Percentiles rank a stretch among this genome's conserved stretches.
Evolutionary conservation across 345 rosid species (phyloP).

Genomic region (Balakata baccata): DNA sequence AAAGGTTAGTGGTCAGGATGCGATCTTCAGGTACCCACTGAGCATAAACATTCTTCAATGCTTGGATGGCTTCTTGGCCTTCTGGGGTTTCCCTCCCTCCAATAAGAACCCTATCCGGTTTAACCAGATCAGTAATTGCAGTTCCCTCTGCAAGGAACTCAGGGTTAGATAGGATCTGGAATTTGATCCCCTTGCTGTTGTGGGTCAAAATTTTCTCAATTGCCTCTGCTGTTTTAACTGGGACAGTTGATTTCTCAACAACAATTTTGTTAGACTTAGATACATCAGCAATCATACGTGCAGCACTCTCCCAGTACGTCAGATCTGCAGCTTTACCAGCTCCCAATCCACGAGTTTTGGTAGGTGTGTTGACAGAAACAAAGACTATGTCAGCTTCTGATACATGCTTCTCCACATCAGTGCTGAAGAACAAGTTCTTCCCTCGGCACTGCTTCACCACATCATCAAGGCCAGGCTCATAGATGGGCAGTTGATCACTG

Average conservation of each 20-base stretch:
- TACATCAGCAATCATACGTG: conserved; percentile 89
- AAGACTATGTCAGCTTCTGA: conserved; percentile 81
- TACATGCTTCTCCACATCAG: conserved; percentile 82
- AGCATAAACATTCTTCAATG: conserved; percentile 75
- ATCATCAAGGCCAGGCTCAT: conserved; percentile 67
- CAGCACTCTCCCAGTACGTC: conserved; percentile 97
- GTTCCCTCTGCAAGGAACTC: conserved; percentile 98
- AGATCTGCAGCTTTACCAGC: conserved; percentile 72
- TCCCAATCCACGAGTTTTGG: too few species aligned
- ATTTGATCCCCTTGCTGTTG: conserved; percentile 89
- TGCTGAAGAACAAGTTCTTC: conserved; percentile 86
- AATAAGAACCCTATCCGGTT: conserved; percentile 81
- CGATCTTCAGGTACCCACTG: conserved; percentile 84
- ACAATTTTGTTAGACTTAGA: conserved; percentile 85
- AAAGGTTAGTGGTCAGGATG: conserved; percentile 81
- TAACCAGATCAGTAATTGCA: conserved; percentile 66
- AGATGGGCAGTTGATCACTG: too few species aligned
- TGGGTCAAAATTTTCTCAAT: conserved; percentile 87
- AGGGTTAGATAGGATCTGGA: conserved; percentile 90
- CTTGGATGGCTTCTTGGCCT: conserved; percentile 70
- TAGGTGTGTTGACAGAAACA: conserved; percentile 72
- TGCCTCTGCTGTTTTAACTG: conserved; percentile 89
- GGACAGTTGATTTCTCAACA: conserved; percentile 94
- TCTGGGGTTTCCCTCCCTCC: conserved; percentile 91
- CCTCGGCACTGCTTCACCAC: conserved; percentile 86